Conservation (phyloP, 345 rosid species). For the Citrus australasica region DNA sequence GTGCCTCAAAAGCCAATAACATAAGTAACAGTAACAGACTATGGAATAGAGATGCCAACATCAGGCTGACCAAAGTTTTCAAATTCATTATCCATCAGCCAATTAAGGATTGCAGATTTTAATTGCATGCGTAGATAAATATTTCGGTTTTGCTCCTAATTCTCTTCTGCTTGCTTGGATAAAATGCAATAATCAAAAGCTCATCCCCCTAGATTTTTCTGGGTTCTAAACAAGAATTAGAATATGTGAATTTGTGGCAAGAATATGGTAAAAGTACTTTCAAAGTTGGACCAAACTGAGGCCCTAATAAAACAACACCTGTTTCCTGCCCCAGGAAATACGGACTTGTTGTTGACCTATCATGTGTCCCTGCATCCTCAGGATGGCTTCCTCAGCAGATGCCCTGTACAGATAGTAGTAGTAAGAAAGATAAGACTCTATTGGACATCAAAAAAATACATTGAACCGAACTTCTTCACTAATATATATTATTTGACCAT, state of each 20-base stretch:
- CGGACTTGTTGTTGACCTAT: slow-evolving; percentile 90
- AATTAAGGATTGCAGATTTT: background rate
- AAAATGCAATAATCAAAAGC: background rate
- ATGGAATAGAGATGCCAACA: background rate
- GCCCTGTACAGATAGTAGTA: slow-evolving; percentile 33
- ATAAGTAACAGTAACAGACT: background rate
- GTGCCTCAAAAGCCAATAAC: background rate
- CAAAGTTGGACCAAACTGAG: slow-evolving; percentile 1
- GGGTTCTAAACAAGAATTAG: background rate
- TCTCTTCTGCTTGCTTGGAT: background rate
- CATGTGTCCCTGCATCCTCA: slow-evolving; percentile 83
- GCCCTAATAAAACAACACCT: slow-evolving; percentile 39
- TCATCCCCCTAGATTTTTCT: background rate
- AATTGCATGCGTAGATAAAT: background rate
- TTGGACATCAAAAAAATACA: background rate
- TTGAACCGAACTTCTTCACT: background rate
- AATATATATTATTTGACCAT: background rate
- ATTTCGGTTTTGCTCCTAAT: background rate
- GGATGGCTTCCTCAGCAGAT: slow-evolving; percentile 91
- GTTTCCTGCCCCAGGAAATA: slow-evolving; percentile 83
- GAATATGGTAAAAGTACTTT: background rate
- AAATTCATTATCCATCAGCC: background rate
- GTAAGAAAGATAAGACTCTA: slow-evolving; percentile 3
- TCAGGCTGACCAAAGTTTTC: background rate
- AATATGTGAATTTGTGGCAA: background rate